These are phyloP conservation scores for Thielaviopsis ethacetica DNA, from an alignment of 2,329 filamentous ascomycete species.

Conservation along the genomic window DNA sequence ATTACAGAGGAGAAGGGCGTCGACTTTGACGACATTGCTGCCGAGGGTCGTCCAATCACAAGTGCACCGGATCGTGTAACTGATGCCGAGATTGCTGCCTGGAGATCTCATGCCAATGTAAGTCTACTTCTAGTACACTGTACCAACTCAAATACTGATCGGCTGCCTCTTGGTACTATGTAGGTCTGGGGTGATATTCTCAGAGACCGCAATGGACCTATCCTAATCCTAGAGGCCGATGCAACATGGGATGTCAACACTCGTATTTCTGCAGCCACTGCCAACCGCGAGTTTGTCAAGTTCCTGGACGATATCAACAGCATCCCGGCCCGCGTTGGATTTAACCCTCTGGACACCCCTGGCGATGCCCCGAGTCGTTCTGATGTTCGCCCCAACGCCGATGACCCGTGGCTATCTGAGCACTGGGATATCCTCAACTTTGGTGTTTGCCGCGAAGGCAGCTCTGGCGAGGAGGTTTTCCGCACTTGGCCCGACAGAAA, in stretches of 20 bases:
- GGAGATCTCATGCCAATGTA: slow-evolving; percentile 18
- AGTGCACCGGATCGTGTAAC: slow-evolving; percentile 13
- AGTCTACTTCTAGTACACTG: not conserved
- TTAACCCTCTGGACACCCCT: not conserved
- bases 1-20: slow-evolving; percentile 15
- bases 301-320: slow-evolving; percentile 13
- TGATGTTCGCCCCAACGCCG: not conserved
- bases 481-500: not conserved
- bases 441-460: slow-evolving; percentile 16
- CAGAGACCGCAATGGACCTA: slow-evolving; percentile 12
- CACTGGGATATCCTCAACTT: slow-evolving; percentile 16
- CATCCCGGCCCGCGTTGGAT: not conserved
- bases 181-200: slow-evolving; percentile 18
- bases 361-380: not conserved
- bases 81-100: slow-evolving; percentile 16
- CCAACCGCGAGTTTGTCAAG: slow-evolving; percentile 15
- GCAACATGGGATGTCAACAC: slow-evolving; percentile 18
- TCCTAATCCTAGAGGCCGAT: slow-evolving; percentile 18
- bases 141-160: not conserved
- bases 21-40: slow-evolving; percentile 13
- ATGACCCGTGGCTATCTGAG: slow-evolving; percentile 15
- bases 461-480: slow-evolving; percentile 4
- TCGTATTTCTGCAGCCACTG: slow-evolving; percentile 14
- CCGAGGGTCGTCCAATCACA: slow-evolving; percentile 16
- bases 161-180: not conserved